Percentiles rank a stretch among this genome's conserved stretches.
These are phyloP conservation scores for Yamadazyma sp. DNA, from an alignment of 805 yeast genomes.

Conservation along the genomic window DNA sequence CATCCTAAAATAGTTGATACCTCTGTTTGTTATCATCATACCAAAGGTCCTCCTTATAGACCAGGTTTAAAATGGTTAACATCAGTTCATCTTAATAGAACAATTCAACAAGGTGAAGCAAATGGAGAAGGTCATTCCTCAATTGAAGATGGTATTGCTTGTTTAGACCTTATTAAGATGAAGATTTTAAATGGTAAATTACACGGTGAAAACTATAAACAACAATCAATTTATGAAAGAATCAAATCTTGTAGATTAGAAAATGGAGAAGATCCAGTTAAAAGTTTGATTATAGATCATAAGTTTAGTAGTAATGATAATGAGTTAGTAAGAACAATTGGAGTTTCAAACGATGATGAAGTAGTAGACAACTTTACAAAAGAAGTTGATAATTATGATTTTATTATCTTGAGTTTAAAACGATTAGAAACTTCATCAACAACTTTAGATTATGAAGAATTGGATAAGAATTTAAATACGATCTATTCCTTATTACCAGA, in stretches of 20 bases:
- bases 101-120: slow-evolving; percentile 62
- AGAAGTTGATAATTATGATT: slow-evolving; percentile 36
- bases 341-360: slow-evolving; percentile 60
- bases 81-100: slow-evolving; percentile 47
- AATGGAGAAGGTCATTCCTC: slow-evolving; percentile 74
- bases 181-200: slow-evolving; percentile 65
- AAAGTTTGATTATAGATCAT: slow-evolving; percentile 9
- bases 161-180: slow-evolving; percentile 70
- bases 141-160: slow-evolving; percentile 77
- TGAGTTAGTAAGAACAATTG: neutral
- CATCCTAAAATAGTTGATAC: slow-evolving; percentile 84
- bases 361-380: slow-evolving; percentile 41
- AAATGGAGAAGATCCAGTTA: slow-evolving; percentile 2
- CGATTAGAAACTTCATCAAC: neutral
- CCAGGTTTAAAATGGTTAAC: slow-evolving; percentile 78
- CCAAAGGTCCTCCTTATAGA: slow-evolving; percentile 77
- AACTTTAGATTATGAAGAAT: slow-evolving; percentile 22
- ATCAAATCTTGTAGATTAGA: slow-evolving; percentile 9
- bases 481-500: slow-evolving; percentile 55
- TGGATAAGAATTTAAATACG: slow-evolving; percentile 44
- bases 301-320: neutral
- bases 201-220: slow-evolving; percentile 49
- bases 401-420: slow-evolving; percentile 50
- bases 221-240: slow-evolving; percentile 22
- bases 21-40: slow-evolving; percentile 69